A percentile compares a stretch with the other conserved stretches of the same genome.
Evolutionary conservation across 2,329 filamentous ascomycete genomes (phyloP).

Genomic region (Fusarium sp.): DNA sequence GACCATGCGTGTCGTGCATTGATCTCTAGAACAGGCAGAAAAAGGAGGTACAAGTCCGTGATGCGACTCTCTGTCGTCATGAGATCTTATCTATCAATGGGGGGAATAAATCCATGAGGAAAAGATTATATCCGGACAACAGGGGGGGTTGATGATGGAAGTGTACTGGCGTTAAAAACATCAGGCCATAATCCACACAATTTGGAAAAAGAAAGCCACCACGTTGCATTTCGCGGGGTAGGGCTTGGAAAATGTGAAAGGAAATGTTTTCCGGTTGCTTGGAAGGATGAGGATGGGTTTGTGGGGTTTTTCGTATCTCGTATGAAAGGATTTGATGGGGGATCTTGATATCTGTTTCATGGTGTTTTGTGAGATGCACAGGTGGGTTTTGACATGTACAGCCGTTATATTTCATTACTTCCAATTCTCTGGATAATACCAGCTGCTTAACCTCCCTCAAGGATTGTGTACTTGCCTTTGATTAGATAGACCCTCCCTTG

Average conservation of each 20-base stretch:
- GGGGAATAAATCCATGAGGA: background rate
- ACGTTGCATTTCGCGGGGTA: constrained; percentile 45
- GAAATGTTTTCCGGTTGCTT: constrained; percentile 7
- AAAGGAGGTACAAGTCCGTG: background rate
- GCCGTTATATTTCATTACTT: background rate
- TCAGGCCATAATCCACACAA: constrained; percentile 40
- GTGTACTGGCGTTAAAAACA: constrained; percentile 28
- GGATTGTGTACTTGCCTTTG: background rate
- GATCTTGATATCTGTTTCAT: background rate
- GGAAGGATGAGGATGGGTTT: background rate
- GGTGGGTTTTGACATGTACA: background rate
- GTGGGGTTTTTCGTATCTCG: constrained; percentile 17
- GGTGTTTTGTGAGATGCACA: no score
- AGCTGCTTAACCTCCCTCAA: background rate
- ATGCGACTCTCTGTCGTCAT: background rate
- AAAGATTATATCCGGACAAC: background rate
- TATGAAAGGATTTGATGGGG: background rate
- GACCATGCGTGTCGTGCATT: background rate
- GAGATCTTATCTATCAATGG: background rate
- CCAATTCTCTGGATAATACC: background rate
- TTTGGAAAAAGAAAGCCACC: constrained; percentile 13
- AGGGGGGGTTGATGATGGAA: background rate
- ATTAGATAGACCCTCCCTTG: background rate
- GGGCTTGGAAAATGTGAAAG: background rate
- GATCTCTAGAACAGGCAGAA: background rate